These are phyloP conservation scores for Aureobasidium pullulans DNA, from an alignment of 2,329 filamentous ascomycete genomes.

Conservation along the genomic window DNA sequence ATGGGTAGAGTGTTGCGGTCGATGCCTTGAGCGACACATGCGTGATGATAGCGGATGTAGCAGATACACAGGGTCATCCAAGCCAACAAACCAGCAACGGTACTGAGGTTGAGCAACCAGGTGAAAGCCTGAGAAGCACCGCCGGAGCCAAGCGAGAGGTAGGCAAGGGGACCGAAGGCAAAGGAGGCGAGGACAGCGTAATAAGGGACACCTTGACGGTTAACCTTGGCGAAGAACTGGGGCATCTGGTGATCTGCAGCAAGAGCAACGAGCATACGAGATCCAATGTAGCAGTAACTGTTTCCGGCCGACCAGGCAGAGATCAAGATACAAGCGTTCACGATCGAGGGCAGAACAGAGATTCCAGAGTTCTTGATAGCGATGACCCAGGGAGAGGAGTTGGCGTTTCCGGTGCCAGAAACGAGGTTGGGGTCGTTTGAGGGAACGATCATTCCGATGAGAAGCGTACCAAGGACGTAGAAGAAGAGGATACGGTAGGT, in stretches of 20 bases:
- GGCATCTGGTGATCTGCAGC: slow-evolving; percentile 55
- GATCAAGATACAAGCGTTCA: slow-evolving; percentile 70
- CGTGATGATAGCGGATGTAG: slow-evolving; percentile 40
- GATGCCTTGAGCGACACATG: slow-evolving; percentile 34
- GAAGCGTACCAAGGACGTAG: slow-evolving; percentile 49
- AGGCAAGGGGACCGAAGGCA: slow-evolving; percentile 36
- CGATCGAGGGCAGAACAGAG: slow-evolving; percentile 58
- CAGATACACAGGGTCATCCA: slow-evolving; percentile 30
- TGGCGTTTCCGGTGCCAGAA: slow-evolving; percentile 35
- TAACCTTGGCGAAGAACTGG: slow-evolving; percentile 47
- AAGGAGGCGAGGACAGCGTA: slow-evolving; percentile 37
- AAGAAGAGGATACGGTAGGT: slow-evolving; percentile 50
- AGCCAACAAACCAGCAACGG: slow-evolving; percentile 20
- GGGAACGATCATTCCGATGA: slow-evolving; percentile 54
- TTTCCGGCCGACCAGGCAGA: slow-evolving; percentile 64
- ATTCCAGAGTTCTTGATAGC: slow-evolving; percentile 62
- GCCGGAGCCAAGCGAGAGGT: slow-evolving; percentile 27
- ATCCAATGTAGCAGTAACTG: slow-evolving; percentile 44
- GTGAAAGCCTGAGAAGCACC: slow-evolving; percentile 21
- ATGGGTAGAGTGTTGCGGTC: slow-evolving; percentile 27
- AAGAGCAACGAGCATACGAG: slow-evolving; percentile 52
- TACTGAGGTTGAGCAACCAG: slow-evolving; percentile 21
- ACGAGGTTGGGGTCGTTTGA: slow-evolving; percentile 44
- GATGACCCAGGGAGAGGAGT: slow-evolving; percentile 58
- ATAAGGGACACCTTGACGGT: slow-evolving; percentile 49